These are phyloP conservation scores for Ceratobasidium sp. DNA, from an alignment of 1,284 basidiomycete species.

Conservation along the genomic window DNA sequence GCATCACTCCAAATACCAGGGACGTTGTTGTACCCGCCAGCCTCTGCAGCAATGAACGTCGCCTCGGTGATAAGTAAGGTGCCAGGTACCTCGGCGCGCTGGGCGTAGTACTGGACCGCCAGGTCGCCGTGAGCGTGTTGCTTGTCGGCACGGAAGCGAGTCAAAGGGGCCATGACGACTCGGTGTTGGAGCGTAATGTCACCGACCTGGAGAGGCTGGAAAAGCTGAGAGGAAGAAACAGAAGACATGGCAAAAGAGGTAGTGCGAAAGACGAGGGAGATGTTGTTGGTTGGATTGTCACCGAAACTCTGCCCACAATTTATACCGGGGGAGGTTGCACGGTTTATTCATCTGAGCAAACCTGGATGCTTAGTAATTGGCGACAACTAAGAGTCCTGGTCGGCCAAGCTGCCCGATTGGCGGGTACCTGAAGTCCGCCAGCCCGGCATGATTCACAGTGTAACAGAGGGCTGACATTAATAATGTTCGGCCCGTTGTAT, in stretches of 20 bases:
- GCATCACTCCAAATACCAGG: constrained; percentile 53
- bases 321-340: too few relatives aligned
- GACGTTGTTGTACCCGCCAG: constrained; percentile 50
- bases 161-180: constrained; percentile 55
- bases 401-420: too few relatives aligned
- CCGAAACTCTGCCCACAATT: too few relatives aligned
- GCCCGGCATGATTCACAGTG: too few relatives aligned
- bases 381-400: too few relatives aligned
- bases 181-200: constrained; percentile 52
- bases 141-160: constrained; percentile 53
- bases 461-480: too few relatives aligned
- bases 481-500: too few relatives aligned
- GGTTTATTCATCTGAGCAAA: too few relatives aligned
- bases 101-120: constrained; percentile 51
- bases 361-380: too few relatives aligned
- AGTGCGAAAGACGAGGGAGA: neutral
- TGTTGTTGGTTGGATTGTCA: too few relatives aligned
- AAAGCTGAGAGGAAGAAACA: constrained; percentile 19
- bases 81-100: constrained; percentile 51
- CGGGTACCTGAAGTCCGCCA: too few relatives aligned
- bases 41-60: constrained; percentile 53
- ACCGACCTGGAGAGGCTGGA: constrained; percentile 41
- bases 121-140: constrained; percentile 47
- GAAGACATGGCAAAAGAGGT: neutral
- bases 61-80: constrained; percentile 55